Evolutionary conservation across 805 yeast genomes (phyloP).

Genomic region (Starmerella davenportii): DNA sequence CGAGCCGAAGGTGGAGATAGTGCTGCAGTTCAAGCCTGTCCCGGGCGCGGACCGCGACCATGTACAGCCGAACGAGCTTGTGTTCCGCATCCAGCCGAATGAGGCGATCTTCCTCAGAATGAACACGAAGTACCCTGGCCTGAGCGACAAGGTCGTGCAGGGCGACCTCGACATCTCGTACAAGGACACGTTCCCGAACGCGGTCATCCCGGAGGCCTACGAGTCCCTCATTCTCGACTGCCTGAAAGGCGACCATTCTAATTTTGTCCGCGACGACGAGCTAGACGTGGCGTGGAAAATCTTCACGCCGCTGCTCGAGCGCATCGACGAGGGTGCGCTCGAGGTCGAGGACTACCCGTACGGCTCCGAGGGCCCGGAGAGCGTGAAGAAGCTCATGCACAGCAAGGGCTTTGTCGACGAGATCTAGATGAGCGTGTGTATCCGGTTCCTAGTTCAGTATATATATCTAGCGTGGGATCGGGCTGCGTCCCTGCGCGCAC

Average conservation of each 20-base stretch:
- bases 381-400: conserved; percentile 40
- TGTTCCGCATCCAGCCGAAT: conserved; percentile 82
- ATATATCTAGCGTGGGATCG: too few relatives aligned
- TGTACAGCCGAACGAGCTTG: conserved; percentile 81
- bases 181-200: conserved; percentile 58
- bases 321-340: conserved; percentile 47
- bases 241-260: conserved; percentile 80
- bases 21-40: conserved; percentile 79
- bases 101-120: conserved; percentile 88
- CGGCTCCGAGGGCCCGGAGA: conserved; percentile 79
- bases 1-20: conserved; percentile 84
- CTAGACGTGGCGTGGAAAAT: conserved; percentile 82
- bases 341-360: conserved; percentile 57
- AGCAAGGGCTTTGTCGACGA: conserved; percentile 37
- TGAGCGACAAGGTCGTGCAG: conserved; percentile 59
- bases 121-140: conserved; percentile 87
- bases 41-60: conserved; percentile 35
- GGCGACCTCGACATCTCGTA: conserved; percentile 87
- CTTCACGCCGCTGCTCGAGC: conserved; percentile 77
- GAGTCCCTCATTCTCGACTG: conserved; percentile 90
- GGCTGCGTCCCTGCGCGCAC: too few relatives aligned
- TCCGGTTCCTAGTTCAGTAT: too few relatives aligned
- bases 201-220: conserved; percentile 95
- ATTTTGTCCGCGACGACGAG: conserved; percentile 96
- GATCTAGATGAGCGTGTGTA: not conserved